Evolutionary conservation across 768 basidiomycete genomes (phyloP), one percentile per base, ranked within the genome.

Genomic region (Hortiboletus flavorubellus): DNA sequence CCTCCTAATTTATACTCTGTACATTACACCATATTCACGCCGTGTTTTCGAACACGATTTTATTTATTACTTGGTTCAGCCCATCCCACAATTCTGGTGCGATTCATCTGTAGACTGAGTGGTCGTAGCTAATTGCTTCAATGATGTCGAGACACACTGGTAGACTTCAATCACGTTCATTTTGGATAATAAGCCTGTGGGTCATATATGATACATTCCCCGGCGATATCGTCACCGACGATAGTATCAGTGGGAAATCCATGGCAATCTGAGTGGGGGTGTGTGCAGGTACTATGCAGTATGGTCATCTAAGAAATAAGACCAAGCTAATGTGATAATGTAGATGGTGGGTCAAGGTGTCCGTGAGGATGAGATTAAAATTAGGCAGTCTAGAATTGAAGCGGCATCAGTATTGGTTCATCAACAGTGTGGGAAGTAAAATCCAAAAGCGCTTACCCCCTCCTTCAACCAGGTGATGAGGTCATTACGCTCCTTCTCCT

Each of bases 401-500:
- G 16, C 6, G 5, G 12, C 6, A 23, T 59, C 26, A 58, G n/a
- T 39, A 43, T 30, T 23, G 8, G 18, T 26, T 29, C 15, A 16
- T 33, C 16, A 53, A 46, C 37, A 18, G 14, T 18, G 38, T 18
- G 38, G 30, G 8, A 37, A 52, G 14, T 4, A 2, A 35, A 54
- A 38, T 8, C 15, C 6, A 9, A 39, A 43, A 48, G 31, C 14
- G 77, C 87, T 59, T 67, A 91, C 90, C 52, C 82, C 68, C 49
- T 86, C 82, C 79, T 90, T 90, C 65, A 95, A 79, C 71, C 79
- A 84, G 55, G 93, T 84, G 67, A 98, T 82, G 66, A 98, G 86
- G 77, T 98, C 95, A 71, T 85, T 90, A 77, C 95, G 87, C 73
- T 98, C 95, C 82, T 94, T 93, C 10, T 92, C 92, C 84, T 98